phyloP scores from a whole-genome alignment of 441 rosid species.

The Erysimum pusillum region DNA sequence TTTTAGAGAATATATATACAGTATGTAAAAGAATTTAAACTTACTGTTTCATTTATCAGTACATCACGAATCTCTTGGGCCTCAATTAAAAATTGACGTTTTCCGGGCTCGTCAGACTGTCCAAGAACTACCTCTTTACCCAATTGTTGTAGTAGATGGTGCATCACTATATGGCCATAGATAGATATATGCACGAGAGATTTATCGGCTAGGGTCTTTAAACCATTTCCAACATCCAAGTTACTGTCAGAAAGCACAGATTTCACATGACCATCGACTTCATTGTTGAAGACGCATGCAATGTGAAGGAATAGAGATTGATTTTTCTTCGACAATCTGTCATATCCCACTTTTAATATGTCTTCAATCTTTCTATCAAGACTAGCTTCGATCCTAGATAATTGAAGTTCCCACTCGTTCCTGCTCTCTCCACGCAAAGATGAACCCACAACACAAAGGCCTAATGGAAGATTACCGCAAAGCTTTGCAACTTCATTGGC shows the following conservation, averaged over 20 bases:
- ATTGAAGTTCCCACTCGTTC: conserved; percentile 2
- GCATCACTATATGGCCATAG: not conserved
- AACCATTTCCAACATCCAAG: not conserved
- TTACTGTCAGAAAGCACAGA: not conserved
- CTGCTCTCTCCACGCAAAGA: not conserved
- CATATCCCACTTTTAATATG: conserved; percentile 31
- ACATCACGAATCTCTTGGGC: not conserved
- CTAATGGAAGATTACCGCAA: conserved; percentile 38
- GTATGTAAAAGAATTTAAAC: not conserved
- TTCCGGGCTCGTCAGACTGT: conserved; percentile 15
- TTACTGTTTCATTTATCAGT: not conserved
- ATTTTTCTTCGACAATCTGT: not conserved
- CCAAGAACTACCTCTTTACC: not conserved
- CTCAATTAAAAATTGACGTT: conserved; percentile 7
- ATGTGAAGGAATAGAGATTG: conserved; percentile 25
- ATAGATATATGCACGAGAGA: not conserved
- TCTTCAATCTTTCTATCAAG: not conserved
- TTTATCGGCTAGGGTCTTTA: not conserved
- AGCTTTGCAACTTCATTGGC: not conserved
- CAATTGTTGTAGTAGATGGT: conserved; percentile 1
- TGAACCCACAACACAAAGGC: conserved; percentile 34
- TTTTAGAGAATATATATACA: not conserved
- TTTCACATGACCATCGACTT: not conserved
- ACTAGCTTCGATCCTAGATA: not conserved
- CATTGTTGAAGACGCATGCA: conserved; percentile 27